Conservation (phyloP, 2,329 filamentous ascomycete species). For the Fusarium sp. region DNA sequence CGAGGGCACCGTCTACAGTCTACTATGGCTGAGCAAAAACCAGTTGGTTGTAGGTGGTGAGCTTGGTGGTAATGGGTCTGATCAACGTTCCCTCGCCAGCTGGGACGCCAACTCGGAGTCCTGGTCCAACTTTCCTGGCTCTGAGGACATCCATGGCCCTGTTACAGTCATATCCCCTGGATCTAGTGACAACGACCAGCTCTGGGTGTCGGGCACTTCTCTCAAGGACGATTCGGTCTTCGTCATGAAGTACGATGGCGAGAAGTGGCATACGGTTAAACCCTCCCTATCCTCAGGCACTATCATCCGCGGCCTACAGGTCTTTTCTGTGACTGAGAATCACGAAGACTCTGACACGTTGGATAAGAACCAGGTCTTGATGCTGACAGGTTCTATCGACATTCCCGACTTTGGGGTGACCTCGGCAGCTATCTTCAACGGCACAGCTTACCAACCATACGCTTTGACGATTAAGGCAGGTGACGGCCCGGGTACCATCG, state of each 20-base stretch:
- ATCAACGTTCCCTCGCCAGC: conserved; percentile 73
- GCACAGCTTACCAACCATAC: conserved; percentile 82
- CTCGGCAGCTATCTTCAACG: conserved; percentile 90
- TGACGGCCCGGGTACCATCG: conserved; percentile 78
- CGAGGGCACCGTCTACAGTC: conserved; percentile 75
- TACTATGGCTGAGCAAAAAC: conserved; percentile 82
- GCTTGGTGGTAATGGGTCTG: conserved; percentile 75
- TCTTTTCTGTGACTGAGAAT: conserved; percentile 77
- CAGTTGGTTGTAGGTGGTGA: conserved; percentile 83
- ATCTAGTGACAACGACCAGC: conserved; percentile 76
- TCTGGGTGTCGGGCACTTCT: conserved; percentile 85
- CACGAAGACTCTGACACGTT: conserved; percentile 77
- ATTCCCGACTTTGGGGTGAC: conserved; percentile 82
- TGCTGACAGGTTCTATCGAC: conserved; percentile 87
- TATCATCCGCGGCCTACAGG: conserved; percentile 81
- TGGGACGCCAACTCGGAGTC: conserved; percentile 77
- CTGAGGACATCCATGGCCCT: conserved; percentile 79
- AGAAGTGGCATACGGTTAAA: conserved; percentile 75
- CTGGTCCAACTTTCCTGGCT: conserved; percentile 75
- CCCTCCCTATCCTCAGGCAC: conserved; percentile 74
- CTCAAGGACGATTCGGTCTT: conserved; percentile 75
- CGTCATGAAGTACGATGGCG: conserved; percentile 85
- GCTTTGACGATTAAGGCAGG: conserved; percentile 78
- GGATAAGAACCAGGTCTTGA: conserved; percentile 75
- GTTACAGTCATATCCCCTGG: conserved; percentile 82